Evolutionary conservation across 495 filamentous ascomycete species (phyloP), one percentile per base, ranked within the genome.

Genomic region (Bryoglossum gracile): DNA sequence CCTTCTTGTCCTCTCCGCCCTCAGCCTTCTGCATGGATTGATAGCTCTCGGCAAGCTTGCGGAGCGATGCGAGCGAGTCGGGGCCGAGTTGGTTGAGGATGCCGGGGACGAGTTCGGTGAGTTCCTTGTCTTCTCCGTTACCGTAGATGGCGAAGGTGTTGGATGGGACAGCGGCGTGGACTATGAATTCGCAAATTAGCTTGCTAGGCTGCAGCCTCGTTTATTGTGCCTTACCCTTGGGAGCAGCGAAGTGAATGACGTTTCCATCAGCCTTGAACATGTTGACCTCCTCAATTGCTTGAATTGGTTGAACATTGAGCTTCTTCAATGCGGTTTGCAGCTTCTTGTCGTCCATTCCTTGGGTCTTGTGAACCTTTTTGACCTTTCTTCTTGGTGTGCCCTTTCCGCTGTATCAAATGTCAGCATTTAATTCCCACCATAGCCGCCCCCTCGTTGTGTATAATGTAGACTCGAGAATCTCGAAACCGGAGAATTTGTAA

Each of bases 231-330:
- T 59, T 68, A 97, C 92, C 92, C 74, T 95, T 96, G 44, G 92
- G 92, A 56, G 86, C 86, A 62, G 87, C 81, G 68, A 98, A 98
- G 80, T 98, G 92, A 66, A 98, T 97, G 68, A 98, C 92, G 70
- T 98, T 98, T 61, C 92, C 92, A 63, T 98, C 92, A 68, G 86
- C 84, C 81, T 97, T 98, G 83, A 97, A 97, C 94, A 97, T 98
- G 81, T 98, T 98, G 65, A 98, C 92, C 75, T 98, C 92, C 81
- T 98, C 92, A 60, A 98, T 97, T 48, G 84, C 87, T 77, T 95
- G 90, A 73, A 98, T 95, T 62, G 92, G 89, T 76, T 92, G 89
- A 45, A 89, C 87, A 70, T 89, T 92, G 69, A 95, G 80, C 80
- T 95, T 95, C 83, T 94, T 95, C 32, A 94, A 75, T 47, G 89